Percentiles rank a stretch among this genome's conserved stretches.
Conservation (phyloP, 1,284 basidiomycete species). For the Sutorius eximius region DNA sequence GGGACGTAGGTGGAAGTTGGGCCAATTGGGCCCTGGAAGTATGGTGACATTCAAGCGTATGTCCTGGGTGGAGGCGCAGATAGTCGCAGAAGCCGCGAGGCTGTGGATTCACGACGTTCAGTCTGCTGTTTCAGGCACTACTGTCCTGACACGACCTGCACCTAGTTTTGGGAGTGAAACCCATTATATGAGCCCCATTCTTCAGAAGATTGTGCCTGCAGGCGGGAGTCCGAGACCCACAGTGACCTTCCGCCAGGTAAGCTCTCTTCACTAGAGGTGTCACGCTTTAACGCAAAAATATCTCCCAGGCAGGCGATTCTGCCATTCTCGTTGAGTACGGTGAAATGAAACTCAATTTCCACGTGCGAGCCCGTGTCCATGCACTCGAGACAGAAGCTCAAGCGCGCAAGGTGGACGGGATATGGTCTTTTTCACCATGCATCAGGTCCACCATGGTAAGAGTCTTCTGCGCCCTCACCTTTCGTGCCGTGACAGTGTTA, state of each 20-base stretch:
- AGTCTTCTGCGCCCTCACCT: not conserved
- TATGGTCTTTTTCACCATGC: slow-evolving; percentile 52
- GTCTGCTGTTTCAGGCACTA: not conserved
- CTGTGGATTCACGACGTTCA: slow-evolving; percentile 36
- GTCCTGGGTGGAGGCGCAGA: slow-evolving; percentile 41
- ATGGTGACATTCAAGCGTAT: slow-evolving; percentile 52
- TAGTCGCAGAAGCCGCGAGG: slow-evolving; percentile 27
- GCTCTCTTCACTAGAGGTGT: not conserved
- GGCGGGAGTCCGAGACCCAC: slow-evolving; percentile 21
- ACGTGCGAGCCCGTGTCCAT: slow-evolving; percentile 54
- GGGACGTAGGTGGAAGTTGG: slow-evolving; percentile 57
- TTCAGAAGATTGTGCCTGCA: slow-evolving; percentile 9
- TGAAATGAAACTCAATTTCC: slow-evolving; percentile 48
- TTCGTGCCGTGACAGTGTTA: not conserved
- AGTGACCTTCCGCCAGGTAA: slow-evolving; percentile 48
- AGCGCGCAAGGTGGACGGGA: slow-evolving; percentile 35
- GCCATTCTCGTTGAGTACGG: slow-evolving; percentile 63
- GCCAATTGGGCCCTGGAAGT: slow-evolving; percentile 56
- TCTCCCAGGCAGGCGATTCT: slow-evolving; percentile 52
- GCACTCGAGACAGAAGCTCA: slow-evolving; percentile 49
- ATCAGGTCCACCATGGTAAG: slow-evolving; percentile 57
- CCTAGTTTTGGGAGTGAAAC: not conserved
- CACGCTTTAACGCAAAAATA: not conserved
- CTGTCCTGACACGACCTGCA: not conserved
- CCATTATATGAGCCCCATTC: slow-evolving; percentile 10